phyloP scores from a whole-genome alignment of 305 asterid genomes.

The Fraxinus velutina region DNA sequence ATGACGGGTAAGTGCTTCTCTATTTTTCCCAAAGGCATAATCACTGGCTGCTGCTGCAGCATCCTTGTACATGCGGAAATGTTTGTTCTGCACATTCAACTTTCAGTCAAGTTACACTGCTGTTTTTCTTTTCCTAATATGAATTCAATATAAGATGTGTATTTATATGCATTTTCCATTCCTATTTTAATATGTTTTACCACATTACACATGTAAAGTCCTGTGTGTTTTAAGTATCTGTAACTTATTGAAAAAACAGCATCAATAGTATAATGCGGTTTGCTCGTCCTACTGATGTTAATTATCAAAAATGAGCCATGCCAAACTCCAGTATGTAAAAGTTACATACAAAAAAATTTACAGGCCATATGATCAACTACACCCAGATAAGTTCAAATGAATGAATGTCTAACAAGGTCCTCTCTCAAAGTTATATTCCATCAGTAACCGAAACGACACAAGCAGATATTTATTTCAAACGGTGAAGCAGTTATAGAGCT shows the following conservation, averaged over 20 bases:
- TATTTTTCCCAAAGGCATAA: conserved; percentile 37
- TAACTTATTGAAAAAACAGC: neutral
- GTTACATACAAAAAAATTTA: neutral
- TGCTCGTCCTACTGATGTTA: neutral
- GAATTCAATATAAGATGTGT: neutral
- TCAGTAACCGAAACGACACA: neutral
- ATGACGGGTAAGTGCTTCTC: conserved; percentile 36
- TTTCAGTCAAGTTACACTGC: conserved; percentile 1
- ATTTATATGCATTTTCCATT: neutral
- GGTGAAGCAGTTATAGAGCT: neutral
- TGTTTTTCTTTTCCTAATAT: neutral
- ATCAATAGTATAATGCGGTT: neutral
- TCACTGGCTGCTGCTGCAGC: conserved; percentile 51
- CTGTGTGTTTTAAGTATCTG: neutral
- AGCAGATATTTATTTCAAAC: neutral
- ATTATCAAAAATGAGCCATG: neutral
- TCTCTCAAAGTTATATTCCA: conserved; percentile 2
- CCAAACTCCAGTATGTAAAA: neutral
- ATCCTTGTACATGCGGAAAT: conserved; percentile 64
- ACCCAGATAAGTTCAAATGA: neutral
- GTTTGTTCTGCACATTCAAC: conserved; percentile 57
- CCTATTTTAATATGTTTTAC: conserved; percentile 1
- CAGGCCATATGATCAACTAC: neutral
- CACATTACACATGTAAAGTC: neutral
- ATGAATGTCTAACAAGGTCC: neutral